Evolutionary conservation across 2,329 filamentous ascomycete species (phyloP), one percentile per base, ranked within the genome.

Genomic region (Aureobasidium mangrovei): DNA sequence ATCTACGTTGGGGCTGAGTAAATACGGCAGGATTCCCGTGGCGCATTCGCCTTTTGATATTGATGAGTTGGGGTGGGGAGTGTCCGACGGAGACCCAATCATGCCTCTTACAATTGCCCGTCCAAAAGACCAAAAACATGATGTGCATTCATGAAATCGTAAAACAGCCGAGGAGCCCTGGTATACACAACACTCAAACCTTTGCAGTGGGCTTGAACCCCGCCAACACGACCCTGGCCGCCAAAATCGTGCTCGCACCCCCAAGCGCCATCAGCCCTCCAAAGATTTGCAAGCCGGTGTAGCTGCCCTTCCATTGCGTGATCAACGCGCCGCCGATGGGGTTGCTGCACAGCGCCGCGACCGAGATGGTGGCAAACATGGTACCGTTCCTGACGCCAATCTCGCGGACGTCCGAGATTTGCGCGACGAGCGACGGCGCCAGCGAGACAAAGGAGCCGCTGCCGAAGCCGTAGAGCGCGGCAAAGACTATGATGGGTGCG

Each of bases 361-460:
- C 70, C 0, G 81, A 76, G 54, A 83, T 74, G 46, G 83, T 65
- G 10, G 80, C 77, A 64, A 85, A 86, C 33, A 81, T 74, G 0
- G 79, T 76, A 0, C 87, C 87, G 2, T 77, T 82, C 4, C 86
- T 75, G 1, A 83, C 77, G 18, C 86, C 87, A 36, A 53, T 83
- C 65, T 87, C 77, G 24, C 79, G 74, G 36, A 88, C 77, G 43
- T 86, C 83, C 1, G 80, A 83, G 58, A 89, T 85, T 62, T 89
- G 84, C 1, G 83, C 84, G 26, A 90, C 72, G 10, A 86, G 71
- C 0, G 83, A 77, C 0, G 85, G 82, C 0, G 74, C 73, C 18
- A 88, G 70, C 0, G 79, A 79, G 35, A 86, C 78, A 61, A 83
- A 85, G 2, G 80, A 79, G 9, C 85, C 86, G 0, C 80, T 83